Percentiles rank a stretch among this genome's conserved stretches.
phyloP scores from a whole-genome alignment of 192 early-diverging fungal genomes.

The Pilobolus umbonatus region DNA sequence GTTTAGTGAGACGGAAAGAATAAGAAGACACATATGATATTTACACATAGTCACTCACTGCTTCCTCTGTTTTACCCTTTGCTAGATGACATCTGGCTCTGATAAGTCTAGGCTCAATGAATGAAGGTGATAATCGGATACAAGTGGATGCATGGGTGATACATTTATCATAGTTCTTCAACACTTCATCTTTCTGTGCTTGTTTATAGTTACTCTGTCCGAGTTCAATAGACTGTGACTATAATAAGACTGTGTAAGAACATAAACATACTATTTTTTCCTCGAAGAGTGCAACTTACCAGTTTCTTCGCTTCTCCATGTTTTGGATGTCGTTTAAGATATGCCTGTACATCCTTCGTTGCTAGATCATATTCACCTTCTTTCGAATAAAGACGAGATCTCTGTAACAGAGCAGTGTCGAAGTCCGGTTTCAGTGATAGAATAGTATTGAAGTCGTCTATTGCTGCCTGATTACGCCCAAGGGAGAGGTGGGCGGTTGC shows the following conservation, averaged over 20 bases:
- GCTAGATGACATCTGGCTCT: constrained; percentile 72
- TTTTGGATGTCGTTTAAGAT: background rate
- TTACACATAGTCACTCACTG: constrained; percentile 71
- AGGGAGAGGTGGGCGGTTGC: constrained; percentile 77
- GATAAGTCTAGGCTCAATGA: constrained; percentile 49
- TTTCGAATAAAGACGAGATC: constrained; percentile 61
- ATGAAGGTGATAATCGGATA: constrained; percentile 53
- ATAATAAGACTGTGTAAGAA: constrained; percentile 3
- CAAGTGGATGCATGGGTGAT: constrained; percentile 44
- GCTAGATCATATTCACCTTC: constrained; percentile 64
- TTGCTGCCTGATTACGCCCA: constrained; percentile 64
- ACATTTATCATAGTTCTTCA: constrained; percentile 56
- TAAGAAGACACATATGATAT: background rate
- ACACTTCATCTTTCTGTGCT: constrained; percentile 40
- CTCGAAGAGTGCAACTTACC: no score
- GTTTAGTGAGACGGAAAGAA: background rate
- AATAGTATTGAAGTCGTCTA: constrained; percentile 77
- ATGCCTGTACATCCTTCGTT: constrained; percentile 55
- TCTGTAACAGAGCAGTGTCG: constrained; percentile 70
- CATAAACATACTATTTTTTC: no score
- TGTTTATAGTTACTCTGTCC: constrained; percentile 36
- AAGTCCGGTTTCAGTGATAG: constrained; percentile 80
- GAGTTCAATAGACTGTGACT: constrained; percentile 31
- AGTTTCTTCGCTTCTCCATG: background rate
- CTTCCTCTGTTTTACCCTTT: constrained; percentile 77